Evolutionary conservation across 768 basidiomycete genomes (phyloP), one percentile per base, ranked within the genome.

Genomic region (Tephrocybe sp.): DNA sequence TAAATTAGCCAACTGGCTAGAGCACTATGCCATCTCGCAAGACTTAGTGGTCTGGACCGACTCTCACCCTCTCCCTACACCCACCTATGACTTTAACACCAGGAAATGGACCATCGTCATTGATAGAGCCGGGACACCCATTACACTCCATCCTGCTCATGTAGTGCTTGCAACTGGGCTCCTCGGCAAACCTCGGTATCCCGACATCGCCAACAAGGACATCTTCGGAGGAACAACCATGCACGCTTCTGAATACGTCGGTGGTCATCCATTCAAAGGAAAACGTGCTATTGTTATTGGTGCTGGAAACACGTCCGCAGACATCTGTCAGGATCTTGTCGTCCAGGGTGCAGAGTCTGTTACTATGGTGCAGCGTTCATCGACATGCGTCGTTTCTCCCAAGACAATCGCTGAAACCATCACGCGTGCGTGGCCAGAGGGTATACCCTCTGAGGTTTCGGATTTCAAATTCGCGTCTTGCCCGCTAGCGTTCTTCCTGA

Each of bases 31-130:
- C 1, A 45, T 57, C 4, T 59, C 64, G 4, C 74, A 75, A 53
- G 77, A 78, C 45, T 61, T 78, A 10, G 60, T 69, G 8, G 66
- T 78, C 3, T 79, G 77, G 77, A 74, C 68, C 11, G 62, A 63
- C 26, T 66, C 73, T 4, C 56, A 56, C 10, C 58, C 69, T 6
- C 48, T 68, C 1, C 67, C 72, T 0, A 53, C 50, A 7, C 70
- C 75, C 3, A 56, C 21, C 15, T 77, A 74, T 55, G 65, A 76
- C 57, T 20, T 49, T n/a, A 25, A 26, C 2, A 50, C 56, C 1
- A 64, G 63, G 39, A 59, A 58, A 34, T 77, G 75, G 75, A 66
- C 62, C 1, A 63, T 73, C 2, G 57, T 54, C n/a, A 51, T 78
- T 25, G 50, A 63, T 21, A 63, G 60, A 37, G 54, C 61, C 24